A percentile compares a stretch with the other conserved stretches of the same genome.
These are phyloP conservation scores for Aquilaria agallochum DNA, from an alignment of 441 rosid genomes.

Conservation along the genomic window DNA sequence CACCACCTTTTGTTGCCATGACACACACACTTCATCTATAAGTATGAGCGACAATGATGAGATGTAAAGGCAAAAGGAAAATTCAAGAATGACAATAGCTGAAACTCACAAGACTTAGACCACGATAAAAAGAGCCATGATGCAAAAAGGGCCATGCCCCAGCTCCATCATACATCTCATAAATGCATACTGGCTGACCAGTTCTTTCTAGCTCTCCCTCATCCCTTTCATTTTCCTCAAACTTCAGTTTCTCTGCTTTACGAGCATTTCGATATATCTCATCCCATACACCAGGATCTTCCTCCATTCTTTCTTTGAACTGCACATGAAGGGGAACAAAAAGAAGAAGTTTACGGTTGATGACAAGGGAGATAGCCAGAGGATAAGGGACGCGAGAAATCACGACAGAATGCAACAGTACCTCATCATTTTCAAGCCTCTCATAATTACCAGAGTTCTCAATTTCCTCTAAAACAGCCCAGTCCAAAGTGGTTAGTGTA, in stretches of 20 bases:
- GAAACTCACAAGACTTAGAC: constrained; percentile 89
- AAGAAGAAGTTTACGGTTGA: neutral
- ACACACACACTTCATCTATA: no score
- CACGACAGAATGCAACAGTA: constrained; percentile 32
- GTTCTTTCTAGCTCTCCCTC: constrained; percentile 99
- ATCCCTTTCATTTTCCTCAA: constrained; percentile 93
- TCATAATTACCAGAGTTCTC: constrained; percentile 76
- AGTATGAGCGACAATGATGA: no score
- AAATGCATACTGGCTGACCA: constrained; percentile 91
- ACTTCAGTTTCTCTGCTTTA: constrained; percentile 82
- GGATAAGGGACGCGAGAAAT: constrained; percentile 1
- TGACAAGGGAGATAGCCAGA: constrained; percentile 6
- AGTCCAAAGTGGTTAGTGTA: constrained; percentile 62
- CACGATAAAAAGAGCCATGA: constrained; percentile 95
- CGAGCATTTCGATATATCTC: constrained; percentile 90
- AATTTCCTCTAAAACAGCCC: constrained; percentile 62
- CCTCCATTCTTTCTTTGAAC: constrained; percentile 91
- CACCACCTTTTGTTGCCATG: no score
- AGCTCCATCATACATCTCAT: constrained; percentile 85
- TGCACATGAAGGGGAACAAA: constrained; percentile 33
- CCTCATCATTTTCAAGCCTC: constrained; percentile 86
- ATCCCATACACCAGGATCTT: constrained; percentile 71
- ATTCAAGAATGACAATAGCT: constrained; percentile 6
- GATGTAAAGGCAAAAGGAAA: no score
- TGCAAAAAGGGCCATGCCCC: constrained; percentile 99